A percentile compares a stretch with the other conserved stretches of the same genome.
phyloP scores from a whole-genome alignment of 108 stramenopile genomes.

The Cylindrotheca fusiformis region DNA sequence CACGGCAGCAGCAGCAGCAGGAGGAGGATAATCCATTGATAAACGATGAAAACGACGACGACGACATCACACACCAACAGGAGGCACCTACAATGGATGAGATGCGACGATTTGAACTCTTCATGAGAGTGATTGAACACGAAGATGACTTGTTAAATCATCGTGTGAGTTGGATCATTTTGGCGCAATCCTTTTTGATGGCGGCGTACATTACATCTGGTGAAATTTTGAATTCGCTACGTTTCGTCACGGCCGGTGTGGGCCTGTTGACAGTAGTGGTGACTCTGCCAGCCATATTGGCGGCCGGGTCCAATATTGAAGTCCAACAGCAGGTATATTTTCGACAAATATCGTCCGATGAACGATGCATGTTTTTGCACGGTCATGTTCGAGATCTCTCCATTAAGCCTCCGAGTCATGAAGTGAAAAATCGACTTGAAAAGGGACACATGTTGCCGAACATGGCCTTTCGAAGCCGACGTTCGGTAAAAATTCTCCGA shows the following conservation, averaged over 20 bases:
- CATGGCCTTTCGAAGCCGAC: no score
- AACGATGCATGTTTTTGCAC: slow-evolving; percentile 21
- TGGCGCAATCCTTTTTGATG: slow-evolving; percentile 52
- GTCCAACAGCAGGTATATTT: slow-evolving; percentile 48
- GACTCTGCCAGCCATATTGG: slow-evolving; percentile 38
- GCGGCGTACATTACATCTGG: slow-evolving; percentile 36
- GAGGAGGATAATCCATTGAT: no score
- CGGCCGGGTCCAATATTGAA: slow-evolving; percentile 42
- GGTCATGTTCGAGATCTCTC: no score
- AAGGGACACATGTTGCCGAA: no score
- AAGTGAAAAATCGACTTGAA: no score
- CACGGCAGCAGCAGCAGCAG: no score
- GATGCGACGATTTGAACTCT: slow-evolving; percentile 49
- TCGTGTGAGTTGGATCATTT: slow-evolving; percentile 48
- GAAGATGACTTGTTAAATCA: slow-evolving; percentile 52
- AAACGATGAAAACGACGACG: no score
- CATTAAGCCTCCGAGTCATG: no score
- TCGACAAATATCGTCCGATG: slow-evolving; percentile 22
- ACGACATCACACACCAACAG: no score
- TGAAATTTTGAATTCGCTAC: slow-evolving; percentile 9
- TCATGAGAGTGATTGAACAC: slow-evolving; percentile 41
- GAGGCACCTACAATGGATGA: no score
- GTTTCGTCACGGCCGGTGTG: slow-evolving; percentile 36
- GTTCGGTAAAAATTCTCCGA: no score
- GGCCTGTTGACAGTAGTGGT: slow-evolving; percentile 38